phyloP scores from a whole-genome alignment of 1,139 yeast genomes.

The Taphrina communis region DNA sequence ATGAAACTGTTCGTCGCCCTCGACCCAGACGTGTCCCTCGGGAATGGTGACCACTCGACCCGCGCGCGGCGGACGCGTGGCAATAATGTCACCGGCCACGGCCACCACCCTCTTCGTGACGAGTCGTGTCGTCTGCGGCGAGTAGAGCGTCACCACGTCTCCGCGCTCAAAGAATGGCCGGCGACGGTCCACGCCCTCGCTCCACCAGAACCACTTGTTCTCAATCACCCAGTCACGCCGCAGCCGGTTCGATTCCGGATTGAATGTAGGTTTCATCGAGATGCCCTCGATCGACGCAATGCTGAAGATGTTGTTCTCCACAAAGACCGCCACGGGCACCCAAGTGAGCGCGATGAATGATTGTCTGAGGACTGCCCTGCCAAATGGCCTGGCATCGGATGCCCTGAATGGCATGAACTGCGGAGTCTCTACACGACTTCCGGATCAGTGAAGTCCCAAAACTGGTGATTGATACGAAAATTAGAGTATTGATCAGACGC shows the following conservation, averaged over 20 bases:
- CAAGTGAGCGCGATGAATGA: slow-evolving; percentile 53
- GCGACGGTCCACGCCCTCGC: slow-evolving; percentile 9
- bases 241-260: slow-evolving; percentile 63
- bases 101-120: slow-evolving; percentile 81
- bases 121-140: slow-evolving; percentile 49
- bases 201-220: slow-evolving; percentile 40
- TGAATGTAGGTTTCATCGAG: slow-evolving; percentile 89
- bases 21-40: slow-evolving; percentile 56
- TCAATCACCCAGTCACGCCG: slow-evolving; percentile 71
- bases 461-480: too few species aligned
- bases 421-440: too few species aligned
- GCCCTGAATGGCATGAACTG: too few species aligned
- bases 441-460: too few species aligned
- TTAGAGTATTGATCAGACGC: too few species aligned
- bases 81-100: slow-evolving; percentile 69
- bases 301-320: slow-evolving; percentile 73
- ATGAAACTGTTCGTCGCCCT: slow-evolving; percentile 84
- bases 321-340: slow-evolving; percentile 77
- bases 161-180: slow-evolving; percentile 52
- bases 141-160: slow-evolving; percentile 70
- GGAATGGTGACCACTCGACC: slow-evolving; percentile 40
- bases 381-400: slow-evolving; percentile 8
- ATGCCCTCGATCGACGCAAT: slow-evolving; percentile 77
- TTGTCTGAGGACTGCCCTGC: slow-evolving; percentile 26
- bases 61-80: slow-evolving; percentile 55